Base-by-base conservation (phyloP, 2,329 filamentous ascomycete genomes). In the Aspergillus sp. region DNA sequence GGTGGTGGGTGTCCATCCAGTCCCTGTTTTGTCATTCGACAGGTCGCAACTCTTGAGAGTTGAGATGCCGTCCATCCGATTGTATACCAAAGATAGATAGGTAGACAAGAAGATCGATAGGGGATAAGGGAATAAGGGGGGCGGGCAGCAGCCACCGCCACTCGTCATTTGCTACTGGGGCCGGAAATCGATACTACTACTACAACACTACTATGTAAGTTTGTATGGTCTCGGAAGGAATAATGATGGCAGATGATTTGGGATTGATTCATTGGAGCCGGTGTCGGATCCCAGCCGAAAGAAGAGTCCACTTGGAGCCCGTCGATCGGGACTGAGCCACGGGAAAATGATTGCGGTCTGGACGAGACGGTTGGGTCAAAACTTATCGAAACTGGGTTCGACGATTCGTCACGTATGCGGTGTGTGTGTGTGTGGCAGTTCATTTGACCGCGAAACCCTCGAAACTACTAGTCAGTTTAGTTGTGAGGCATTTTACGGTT, bases 281-380 rank as follows among this genome's bases (percentile, higher is more conserved):
- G 53, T 42, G 42, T 38, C 53, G 53, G 53, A 44, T 55, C 39
- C 53, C 53, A 55, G 41, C 53, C 53, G 53, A 55, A 50, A 41
- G 36, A 27, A 23, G 36, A 27, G 25, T 42, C 53, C 53, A 55
- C 53, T 36, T 36, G 21, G 21, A 38, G 32, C 32, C 50, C 53
- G 52, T 54, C 39, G 53, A 55, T 55, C 53, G 53, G 39, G 39
- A 23, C 47, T 25, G 47, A 50, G 47, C 47, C 47, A 30, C 53
- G 53, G 39, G n/a, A 55, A 42, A 44, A 36, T 36, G 23, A 25
- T 32, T 47, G 53, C 39, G 53, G 53, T 55, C 53, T 55, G 53
- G 53, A 55, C 39, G 39, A 41, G 39, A 41, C n/a, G 25, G 39
- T 44, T 23, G 42, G 53, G 39, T 55, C 30, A n/a, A 23, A 25